phyloP scores from a whole-genome alignment of 1,284 basidiomycete genomes.

The Apiotrichum gamsii region DNA sequence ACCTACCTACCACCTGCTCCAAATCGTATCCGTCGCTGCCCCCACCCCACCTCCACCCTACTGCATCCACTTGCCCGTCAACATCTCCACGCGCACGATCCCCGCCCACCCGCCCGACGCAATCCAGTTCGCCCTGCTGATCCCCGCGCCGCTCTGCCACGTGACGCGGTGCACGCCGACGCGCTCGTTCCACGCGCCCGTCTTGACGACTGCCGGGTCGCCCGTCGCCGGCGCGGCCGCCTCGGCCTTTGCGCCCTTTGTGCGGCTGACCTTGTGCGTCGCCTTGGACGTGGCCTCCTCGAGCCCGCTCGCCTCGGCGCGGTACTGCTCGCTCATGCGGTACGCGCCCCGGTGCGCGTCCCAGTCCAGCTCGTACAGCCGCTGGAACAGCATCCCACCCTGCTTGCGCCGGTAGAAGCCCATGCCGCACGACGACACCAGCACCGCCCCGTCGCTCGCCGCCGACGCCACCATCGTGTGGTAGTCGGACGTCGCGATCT shows the following conservation, averaged over 20 bases:
- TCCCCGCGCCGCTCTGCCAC: slow-evolving; percentile 71
- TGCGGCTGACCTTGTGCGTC: slow-evolving; percentile 13
- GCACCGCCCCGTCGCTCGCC: slow-evolving; percentile 70
- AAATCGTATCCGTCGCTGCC: no score
- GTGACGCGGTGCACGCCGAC: slow-evolving; percentile 66
- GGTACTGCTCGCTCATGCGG: slow-evolving; percentile 74
- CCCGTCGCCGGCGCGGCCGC: slow-evolving; percentile 9
- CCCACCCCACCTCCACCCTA: no score
- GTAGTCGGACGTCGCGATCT: slow-evolving; percentile 67
- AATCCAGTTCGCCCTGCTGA: slow-evolving; percentile 60
- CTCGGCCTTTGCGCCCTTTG: slow-evolving; percentile 8
- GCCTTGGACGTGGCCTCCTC: slow-evolving; percentile 12
- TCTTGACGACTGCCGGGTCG: slow-evolving; percentile 21
- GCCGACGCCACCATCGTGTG: slow-evolving; percentile 77
- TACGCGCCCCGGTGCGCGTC: slow-evolving; percentile 63
- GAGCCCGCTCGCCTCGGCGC: slow-evolving; percentile 57
- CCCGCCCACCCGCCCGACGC: slow-evolving; percentile 76
- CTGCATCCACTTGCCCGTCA: slow-evolving; percentile 37
- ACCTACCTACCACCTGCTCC: no score
- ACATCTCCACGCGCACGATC: slow-evolving; percentile 71
- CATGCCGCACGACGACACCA: slow-evolving; percentile 16
- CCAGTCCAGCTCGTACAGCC: slow-evolving; percentile 79
- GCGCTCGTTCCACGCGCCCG: slow-evolving; percentile 66
- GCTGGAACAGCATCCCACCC: slow-evolving; percentile 61
- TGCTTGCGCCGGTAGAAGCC: slow-evolving; percentile 28